phyloP scores from a whole-genome alignment of 2,329 filamentous ascomycete genomes.

The Alternaria sp. region DNA sequence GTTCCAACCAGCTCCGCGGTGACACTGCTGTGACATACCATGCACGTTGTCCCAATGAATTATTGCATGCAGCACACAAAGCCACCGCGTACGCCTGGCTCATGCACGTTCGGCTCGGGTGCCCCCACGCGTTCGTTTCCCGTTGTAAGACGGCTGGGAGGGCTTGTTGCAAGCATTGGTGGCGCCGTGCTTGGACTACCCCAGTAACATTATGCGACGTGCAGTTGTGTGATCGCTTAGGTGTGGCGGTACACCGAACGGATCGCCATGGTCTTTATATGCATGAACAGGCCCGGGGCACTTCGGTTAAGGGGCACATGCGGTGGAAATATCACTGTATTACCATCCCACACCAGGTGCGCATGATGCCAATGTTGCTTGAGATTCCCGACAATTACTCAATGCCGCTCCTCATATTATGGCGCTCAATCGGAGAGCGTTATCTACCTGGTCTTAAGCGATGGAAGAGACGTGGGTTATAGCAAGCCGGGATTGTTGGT shows the following conservation, averaged over 20 bases:
- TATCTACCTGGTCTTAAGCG: not conserved
- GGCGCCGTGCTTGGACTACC: not conserved
- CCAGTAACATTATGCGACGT: not conserved
- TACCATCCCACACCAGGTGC: not conserved
- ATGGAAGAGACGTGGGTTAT: not conserved
- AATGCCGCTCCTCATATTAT: not conserved
- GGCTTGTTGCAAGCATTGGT: not conserved
- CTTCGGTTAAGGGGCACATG: not conserved
- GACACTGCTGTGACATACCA: not conserved
- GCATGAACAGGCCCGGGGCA: not conserved
- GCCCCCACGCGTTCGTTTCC: conserved; percentile 12
- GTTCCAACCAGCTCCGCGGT: conserved; percentile 8
- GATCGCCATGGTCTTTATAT: not conserved
- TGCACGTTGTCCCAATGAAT: conserved; percentile 8
- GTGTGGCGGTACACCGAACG: not conserved
- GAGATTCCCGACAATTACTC: not conserved
- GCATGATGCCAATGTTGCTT: not conserved
- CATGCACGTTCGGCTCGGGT: conserved; percentile 5
- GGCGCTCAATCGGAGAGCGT: not conserved
- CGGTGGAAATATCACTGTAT: not conserved
- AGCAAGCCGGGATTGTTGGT: not conserved
- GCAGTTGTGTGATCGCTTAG: not conserved
- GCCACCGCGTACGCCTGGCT: not conserved
- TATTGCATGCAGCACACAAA: conserved; percentile 4
- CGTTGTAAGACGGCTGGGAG: not conserved